Evolutionary conservation across 176 grass and related monocot genomes (phyloP).

Genomic region (sorghum (Sorghum bicolor)): Sorghum_bicolor_NCBIv3 NC_012870.2:26904001-26904500

Average conservation of each 20-base stretch:
- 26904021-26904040: constrained; percentile 9
- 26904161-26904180: constrained; percentile 39
- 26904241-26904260: constrained; percentile 89
- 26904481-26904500: neutral
- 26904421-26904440: neutral
- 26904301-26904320: constrained; percentile 70
- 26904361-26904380: constrained; percentile 56
- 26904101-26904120: constrained; percentile 74
- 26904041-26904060: constrained; percentile 64
- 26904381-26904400: constrained; percentile 71
- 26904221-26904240: constrained; percentile 22
- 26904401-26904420: neutral
- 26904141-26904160: constrained; percentile 92
- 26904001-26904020: neutral
- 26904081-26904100: constrained; percentile 83
- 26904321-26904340: constrained; percentile 92
- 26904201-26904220: neutral
- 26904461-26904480: neutral
- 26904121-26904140: constrained; percentile 87
- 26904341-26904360: constrained; percentile 91
- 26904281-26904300: constrained; percentile 70
- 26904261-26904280: constrained; percentile 73
- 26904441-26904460: neutral
- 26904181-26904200: constrained; percentile 22
- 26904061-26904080: constrained; percentile 71